Base-by-base conservation (phyloP, 306 rosid genomes). In the Ziziphus jujuba region DNA sequence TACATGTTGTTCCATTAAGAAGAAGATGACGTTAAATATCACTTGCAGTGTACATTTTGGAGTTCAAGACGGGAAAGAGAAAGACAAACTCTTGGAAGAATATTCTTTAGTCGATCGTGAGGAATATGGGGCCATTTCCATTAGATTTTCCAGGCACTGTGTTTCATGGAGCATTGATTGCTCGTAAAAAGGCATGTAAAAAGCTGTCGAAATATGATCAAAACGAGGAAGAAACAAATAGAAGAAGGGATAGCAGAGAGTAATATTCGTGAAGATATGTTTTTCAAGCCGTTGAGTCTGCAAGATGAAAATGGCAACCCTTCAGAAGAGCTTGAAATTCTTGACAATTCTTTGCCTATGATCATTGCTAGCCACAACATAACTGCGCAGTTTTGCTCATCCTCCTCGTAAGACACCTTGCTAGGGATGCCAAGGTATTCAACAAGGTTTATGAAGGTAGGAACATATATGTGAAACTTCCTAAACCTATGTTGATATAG, bases 301-400 rank as follows among this genome's bases (percentile, higher is more conserved):
- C 23, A 45, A 61, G 75, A 51, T 62, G 75, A 51, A 71, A 48
- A 51, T 52, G 68, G 45, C 2, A 4, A 60, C 36, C 22, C 67
- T 61, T 57, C 36, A 36, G 34, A 60, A 6, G 67, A 61, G 38
- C 28, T 33, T 19, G 75, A 71, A 53, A 51, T 71, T 38, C 19
- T 70, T 17, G 67, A 70, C 47, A n/a, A 59, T 51, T 31, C 53
- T 13, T 28, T 70, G 4, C 4, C 75, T 24, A 0, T 51, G 53
- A 59, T 60, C 19, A 9, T 71, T 13, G 75, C 31, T 22, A 70
- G 75, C 53, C 68, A 71, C 11, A 61, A 71, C 75, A 61, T 68
- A 49, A 62, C 59, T 20, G 22, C 67, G 22, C 67, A 7, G 53
- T 61, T 16, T 31, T 60, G 53, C 75, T 71, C 54, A 36, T 44